Percentiles rank a stretch among this genome's conserved stretches.
Evolutionary conservation across 805 yeast species (phyloP).

Genomic region (Ascoidea tarda): DNA sequence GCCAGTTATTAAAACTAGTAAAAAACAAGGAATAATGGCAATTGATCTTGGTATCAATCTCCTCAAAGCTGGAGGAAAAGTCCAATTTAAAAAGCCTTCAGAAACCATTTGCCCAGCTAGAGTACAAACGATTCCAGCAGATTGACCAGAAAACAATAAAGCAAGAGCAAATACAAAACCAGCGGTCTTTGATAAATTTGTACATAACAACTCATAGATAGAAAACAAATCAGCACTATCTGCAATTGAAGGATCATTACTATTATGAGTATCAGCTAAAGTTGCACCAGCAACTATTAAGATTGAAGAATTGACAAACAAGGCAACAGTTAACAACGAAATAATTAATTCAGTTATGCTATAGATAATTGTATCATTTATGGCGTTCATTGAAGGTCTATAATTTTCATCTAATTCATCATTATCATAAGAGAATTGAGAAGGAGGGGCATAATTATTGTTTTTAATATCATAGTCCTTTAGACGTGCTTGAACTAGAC

Average conservation of each 20-base stretch:
- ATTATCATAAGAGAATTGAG: conserved; percentile 2
- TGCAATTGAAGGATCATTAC: conserved; percentile 22
- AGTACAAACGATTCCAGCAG: conserved; percentile 91
- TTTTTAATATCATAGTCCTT: conserved; percentile 56
- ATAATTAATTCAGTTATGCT: conserved; percentile 74
- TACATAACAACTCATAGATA: conserved; percentile 55
- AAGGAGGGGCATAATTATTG: conserved; percentile 16
- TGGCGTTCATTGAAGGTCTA: conserved; percentile 70
- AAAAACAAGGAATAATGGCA: conserved; percentile 74
- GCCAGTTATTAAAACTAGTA: conserved; percentile 61
- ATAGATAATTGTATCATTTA: conserved; percentile 63
- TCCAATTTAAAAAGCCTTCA: conserved; percentile 77
- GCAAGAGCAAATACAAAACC: conserved; percentile 86
- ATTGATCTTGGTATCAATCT: conserved; percentile 69
- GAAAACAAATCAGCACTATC: conserved; percentile 74
- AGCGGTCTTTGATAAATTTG: conserved; percentile 70
- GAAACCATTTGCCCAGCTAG: conserved; percentile 89
- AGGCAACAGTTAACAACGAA: conserved; percentile 74
- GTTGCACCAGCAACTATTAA: conserved; percentile 88
- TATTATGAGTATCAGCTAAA: conserved; percentile 24
- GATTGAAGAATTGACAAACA: conserved; percentile 87
- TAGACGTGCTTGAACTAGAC: conserved; percentile 73
- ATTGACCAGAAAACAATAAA: conserved; percentile 79
- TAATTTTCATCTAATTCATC: conserved; percentile 28
- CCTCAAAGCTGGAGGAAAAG: conserved; percentile 69